Percentiles rank a stretch among this genome's conserved stretches.
Evolutionary conservation across 164 flowering plant genomes (phyloP).

Genomic region (Vitis rupestris): DNA sequence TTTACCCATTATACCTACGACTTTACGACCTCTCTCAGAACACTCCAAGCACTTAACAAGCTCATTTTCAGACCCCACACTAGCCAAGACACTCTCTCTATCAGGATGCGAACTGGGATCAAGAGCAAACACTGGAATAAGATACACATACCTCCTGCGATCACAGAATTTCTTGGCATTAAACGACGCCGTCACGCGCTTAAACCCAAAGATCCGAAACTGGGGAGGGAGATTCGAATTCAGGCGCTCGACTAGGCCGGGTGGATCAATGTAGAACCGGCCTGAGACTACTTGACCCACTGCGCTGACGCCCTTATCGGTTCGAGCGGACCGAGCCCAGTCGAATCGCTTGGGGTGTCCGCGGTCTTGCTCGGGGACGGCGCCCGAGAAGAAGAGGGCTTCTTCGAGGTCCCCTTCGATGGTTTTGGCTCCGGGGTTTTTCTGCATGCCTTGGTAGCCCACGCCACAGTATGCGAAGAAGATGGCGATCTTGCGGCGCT

Average conservation of each 20-base stretch:
- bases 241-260: constrained; percentile 73
- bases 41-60: constrained; percentile 84
- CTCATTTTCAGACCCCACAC: constrained; percentile 75
- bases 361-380: constrained; percentile 73
- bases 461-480: constrained; percentile 94
- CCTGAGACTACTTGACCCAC: constrained; percentile 97
- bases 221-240: constrained; percentile 59
- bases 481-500: constrained; percentile 86
- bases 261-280: constrained; percentile 80
- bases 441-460: constrained; percentile 98
- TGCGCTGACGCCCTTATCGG: constrained; percentile 98
- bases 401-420: constrained; percentile 95
- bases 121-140: constrained; percentile 91
- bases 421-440: constrained; percentile 96
- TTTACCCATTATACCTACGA: constrained; percentile 67
- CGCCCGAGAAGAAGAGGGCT: constrained; percentile 76
- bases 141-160: constrained; percentile 88
- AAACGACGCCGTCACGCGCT: constrained; percentile 67
- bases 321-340: constrained; percentile 92
- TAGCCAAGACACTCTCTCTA: constrained; percentile 83
- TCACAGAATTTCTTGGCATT: constrained; percentile 94
- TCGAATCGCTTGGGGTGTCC: constrained; percentile 62
- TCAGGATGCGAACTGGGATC: constrained; percentile 73
- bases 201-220: constrained; percentile 81
- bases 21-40: constrained; percentile 89